Evolutionary conservation across 169 alveolate genomes (phyloP), one percentile per base, ranked within the genome.

Genomic region (Eimeria praecox): DNA sequence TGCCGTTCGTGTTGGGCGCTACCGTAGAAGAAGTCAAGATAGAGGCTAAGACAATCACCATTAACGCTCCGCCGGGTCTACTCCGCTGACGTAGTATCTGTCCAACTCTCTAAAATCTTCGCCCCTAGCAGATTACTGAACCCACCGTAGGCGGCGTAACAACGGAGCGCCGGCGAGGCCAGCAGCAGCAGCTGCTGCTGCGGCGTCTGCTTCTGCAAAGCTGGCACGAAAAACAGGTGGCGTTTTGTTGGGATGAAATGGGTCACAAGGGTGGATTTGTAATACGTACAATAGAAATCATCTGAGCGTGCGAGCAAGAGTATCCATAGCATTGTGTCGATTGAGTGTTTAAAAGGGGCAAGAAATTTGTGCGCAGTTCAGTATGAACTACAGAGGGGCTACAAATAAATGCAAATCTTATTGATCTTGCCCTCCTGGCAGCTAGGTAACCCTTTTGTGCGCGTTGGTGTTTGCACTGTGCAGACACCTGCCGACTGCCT

Each of bases 21-120:
- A 80, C 90, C 24, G 90, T 80, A 71, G 90, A 80, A 0, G 90
- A 40, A 46, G 42, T 80, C 90, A 46, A 80, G 66, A 12, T 27
- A 0, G 71, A 49, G n/a, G 20, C 69, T 0, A 80, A 80, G 27
- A 49, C 90, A 22, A 27, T 80, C 90, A 24, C 66, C 30, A 46
- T 80, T 14, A 80, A 80, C 18, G 90, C 90, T 24, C 90, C 90
- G 20, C 69, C 90, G 30, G 90, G 66, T 42, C 90, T 80, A 0
- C 90, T 80, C 30, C 90, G 49, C 66, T 80, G n/a, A 52, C 52
- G 9, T 75, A 14, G 46, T n/a, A 6, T 14, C 87, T 30, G 42
- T 27, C 24, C 77, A 30, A 66, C 77, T 8, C 42, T 6, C 0
- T n/a, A 27, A 0, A 27, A 0, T 0, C 40, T 8, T 14, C 38